Evolutionary conservation across 129 eudicot genomes (phyloP), one percentile per base, ranked within the genome.

Genomic region (Centrapalus pauciflorus): DNA sequence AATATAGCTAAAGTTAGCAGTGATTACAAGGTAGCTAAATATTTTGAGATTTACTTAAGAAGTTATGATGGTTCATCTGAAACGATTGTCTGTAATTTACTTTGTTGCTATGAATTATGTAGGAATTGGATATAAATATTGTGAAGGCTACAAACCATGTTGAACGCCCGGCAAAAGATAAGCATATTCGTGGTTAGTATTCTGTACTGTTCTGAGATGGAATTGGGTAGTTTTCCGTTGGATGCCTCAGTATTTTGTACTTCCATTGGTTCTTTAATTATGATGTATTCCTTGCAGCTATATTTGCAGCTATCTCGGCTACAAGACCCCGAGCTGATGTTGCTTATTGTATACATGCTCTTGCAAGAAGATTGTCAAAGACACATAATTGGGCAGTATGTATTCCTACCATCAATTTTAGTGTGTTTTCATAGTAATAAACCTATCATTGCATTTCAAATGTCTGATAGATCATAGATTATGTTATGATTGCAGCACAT

Each of bases 371-470:
- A 69, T 73, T 92, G 78, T 72, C 96, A 30, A 88, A 84, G 84
- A 92, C 98, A 64, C 90, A 76, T 77, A 92, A 92, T 71, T 92
- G 98, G 98, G 96, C 98, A 64, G 98, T 93, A 83, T 40, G 89
- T 52, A 28, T 63, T 75, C 55, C 52, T 27, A 17, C 72, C 69
- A 48, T 7, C 55, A 33, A 21, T 59, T 38, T 24, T 78, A 25
- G 25, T 76, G 66, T 25, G 45, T 46, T 45, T 33, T 55, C 13
- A 40, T 69, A 45, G 26, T 16, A 7, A 57, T 57, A 32, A 30
- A 57, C 8, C 5, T 14, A 10, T 29, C 66, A 21, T 61, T 60
- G 69, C 7, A 6, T 59, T 29, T 30, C 29, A 4, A 20, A n/a
- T n/a, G n/a, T n/a, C n/a, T n/a, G n/a, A n/a, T n/a, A 37, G 40